Percentiles rank a stretch among this genome's conserved stretches.
phyloP scores from a whole-genome alignment of 768 basidiomycete genomes.

The Agrocybe chaxingu region DNA sequence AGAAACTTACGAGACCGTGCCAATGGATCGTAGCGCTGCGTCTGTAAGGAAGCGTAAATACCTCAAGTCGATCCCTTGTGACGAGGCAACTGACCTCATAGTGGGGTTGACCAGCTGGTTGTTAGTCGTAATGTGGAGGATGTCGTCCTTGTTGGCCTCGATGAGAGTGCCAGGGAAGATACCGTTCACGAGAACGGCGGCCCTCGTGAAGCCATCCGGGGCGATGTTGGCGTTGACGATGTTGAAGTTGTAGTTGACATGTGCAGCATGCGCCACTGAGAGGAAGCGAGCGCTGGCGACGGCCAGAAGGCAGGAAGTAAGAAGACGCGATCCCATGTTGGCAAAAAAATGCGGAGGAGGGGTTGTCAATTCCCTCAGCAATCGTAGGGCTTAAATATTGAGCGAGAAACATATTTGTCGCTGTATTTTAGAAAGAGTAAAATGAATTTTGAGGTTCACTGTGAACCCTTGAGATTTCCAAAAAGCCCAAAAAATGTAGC shows the following conservation, averaged over 20 bases:
- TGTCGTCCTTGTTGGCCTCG: conserved; percentile 34
- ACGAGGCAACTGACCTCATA: conserved; percentile 23
- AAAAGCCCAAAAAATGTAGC: too few relatives aligned
- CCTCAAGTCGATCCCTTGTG: not conserved
- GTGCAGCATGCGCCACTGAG: conserved; percentile 2
- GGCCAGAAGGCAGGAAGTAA: too few relatives aligned
- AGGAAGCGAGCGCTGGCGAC: too few relatives aligned
- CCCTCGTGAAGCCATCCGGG: conserved; percentile 39
- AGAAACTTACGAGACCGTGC: conserved; percentile 26
- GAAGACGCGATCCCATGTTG: too few relatives aligned
- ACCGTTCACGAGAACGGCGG: conserved; percentile 39
- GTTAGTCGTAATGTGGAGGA: conserved; percentile 28
- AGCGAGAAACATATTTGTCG: too few relatives aligned
- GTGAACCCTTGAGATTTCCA: too few relatives aligned
- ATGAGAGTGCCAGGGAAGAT: conserved; percentile 37
- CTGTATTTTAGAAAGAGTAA: too few relatives aligned
- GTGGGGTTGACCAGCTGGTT: conserved; percentile 26
- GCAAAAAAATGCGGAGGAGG: too few relatives aligned
- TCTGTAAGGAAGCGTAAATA: conserved; percentile 8
- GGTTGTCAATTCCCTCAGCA: too few relatives aligned
- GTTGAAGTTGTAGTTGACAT: conserved; percentile 19
- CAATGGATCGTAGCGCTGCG: conserved; percentile 29
- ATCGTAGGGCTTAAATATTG: too few relatives aligned
- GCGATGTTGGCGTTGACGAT: conserved; percentile 36
- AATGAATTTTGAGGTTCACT: too few relatives aligned